Percentiles rank a stretch among this genome's conserved stretches.
phyloP scores from a whole-genome alignment of 192 early-diverging fungal species.

The Radiomyces spectabilis region DNA sequence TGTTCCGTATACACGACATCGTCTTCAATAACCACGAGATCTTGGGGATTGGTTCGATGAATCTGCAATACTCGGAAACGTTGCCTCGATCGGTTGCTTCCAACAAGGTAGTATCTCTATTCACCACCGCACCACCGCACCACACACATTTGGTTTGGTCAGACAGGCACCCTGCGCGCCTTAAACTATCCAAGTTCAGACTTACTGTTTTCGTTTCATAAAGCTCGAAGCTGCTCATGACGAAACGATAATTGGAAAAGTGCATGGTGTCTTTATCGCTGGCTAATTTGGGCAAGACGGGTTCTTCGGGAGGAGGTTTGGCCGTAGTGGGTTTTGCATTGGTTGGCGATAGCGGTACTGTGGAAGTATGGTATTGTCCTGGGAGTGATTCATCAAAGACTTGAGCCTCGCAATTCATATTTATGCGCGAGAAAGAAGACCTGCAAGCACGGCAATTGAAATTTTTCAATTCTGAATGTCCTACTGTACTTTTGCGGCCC shows the following conservation, averaged over 20 bases:
- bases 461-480: no score
- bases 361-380: constrained; percentile 1
- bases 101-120: constrained; percentile 77
- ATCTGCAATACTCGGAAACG: constrained; percentile 83
- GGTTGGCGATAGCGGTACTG: background rate
- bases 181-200: no score
- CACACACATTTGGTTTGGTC: no score
- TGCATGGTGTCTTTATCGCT: constrained; percentile 1
- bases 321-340: background rate
- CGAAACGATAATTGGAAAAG: constrained; percentile 22
- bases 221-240: constrained; percentile 69
- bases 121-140: no score
- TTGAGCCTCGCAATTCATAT: constrained; percentile 23
- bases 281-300: background rate
- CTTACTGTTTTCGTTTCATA: constrained; percentile 84
- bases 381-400: constrained; percentile 15
- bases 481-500: no score
- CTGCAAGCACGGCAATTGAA: no score
- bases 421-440: background rate
- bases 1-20: constrained; percentile 65
- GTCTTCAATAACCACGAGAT: constrained; percentile 74
- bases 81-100: constrained; percentile 69
- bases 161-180: no score
- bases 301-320: background rate
- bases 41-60: constrained; percentile 63